phyloP scores from a whole-genome alignment of 2,329 filamentous ascomycete species.

The Ploettnerulaceae sp. region DNA sequence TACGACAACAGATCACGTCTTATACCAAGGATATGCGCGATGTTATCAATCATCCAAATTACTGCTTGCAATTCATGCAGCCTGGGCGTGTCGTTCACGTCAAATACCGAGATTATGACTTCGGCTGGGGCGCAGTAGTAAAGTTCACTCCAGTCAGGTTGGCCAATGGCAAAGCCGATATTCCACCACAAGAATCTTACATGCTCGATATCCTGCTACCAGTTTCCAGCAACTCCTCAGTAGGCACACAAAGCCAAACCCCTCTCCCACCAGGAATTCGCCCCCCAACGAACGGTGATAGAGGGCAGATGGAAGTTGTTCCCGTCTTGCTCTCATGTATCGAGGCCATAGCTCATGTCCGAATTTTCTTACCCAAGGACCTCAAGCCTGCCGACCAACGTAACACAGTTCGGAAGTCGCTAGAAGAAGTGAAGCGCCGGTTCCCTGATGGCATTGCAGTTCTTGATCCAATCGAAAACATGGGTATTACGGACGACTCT shows the following conservation, averaged over 20 bases:
- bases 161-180: slow-evolving; percentile 60
- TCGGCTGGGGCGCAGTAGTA: slow-evolving; percentile 90
- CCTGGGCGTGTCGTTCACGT: slow-evolving; percentile 83
- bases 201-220: slow-evolving; percentile 77
- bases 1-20: slow-evolving; percentile 75
- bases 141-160: slow-evolving; percentile 63
- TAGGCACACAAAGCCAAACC: slow-evolving; percentile 53
- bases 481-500: slow-evolving; percentile 85
- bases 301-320: slow-evolving; percentile 72
- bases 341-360: slow-evolving; percentile 76
- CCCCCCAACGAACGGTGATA: slow-evolving; percentile 57
- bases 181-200: slow-evolving; percentile 69
- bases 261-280: slow-evolving; percentile 60
- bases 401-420: slow-evolving; percentile 59
- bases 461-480: slow-evolving; percentile 91
- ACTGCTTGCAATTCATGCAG: slow-evolving; percentile 80
- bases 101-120: slow-evolving; percentile 74
- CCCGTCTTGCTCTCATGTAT: slow-evolving; percentile 83
- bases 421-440: slow-evolving; percentile 76
- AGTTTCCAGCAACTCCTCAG: slow-evolving; percentile 48
- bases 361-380: slow-evolving; percentile 78
- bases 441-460: slow-evolving; percentile 90
- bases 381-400: slow-evolving; percentile 63
- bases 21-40: slow-evolving; percentile 86
- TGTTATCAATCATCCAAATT: slow-evolving; percentile 86